Base-by-base conservation (phyloP, 441 rosid genomes). In the Eruca vesicaria region DNA sequence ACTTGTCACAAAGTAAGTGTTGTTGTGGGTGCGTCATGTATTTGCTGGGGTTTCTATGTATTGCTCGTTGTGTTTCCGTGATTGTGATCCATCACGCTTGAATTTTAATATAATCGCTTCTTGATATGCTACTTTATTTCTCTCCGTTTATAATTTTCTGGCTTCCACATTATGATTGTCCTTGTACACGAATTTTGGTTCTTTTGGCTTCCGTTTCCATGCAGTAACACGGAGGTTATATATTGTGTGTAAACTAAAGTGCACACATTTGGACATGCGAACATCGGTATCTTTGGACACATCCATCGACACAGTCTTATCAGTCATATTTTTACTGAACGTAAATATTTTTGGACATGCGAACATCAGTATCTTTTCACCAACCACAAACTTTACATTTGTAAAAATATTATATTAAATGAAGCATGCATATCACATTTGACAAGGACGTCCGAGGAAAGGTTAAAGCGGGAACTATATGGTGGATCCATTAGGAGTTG, bases 51-150 rank as follows among this genome's bases (percentile, higher is more conserved):
- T 69, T 55, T 69, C 14, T 64, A 33, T 21, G 32, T 45, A 32
- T 62, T 69, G 15, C 38, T 62, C 33, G n/a, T 55, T 68, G 74
- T 75, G 58, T 70, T 64, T 50, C 71, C 59, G 65, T 69, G 35
- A 11, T 69, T 76, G 79, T 69, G 45, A 55, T 21, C 59, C 15
- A 62, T 68, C 78, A 53, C 20, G 70, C 41, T 23, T 63, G 56
- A 18, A 76, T 18, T 70, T 76, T 6, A 31, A 57, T 43, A 43
- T 9, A 63, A 69, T 23, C 26, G 66, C 61, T 57, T 70, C 31
- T 50, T 53, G 55, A n/a, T n/a, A 41, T 41, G 35, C 33, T 63
- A 7, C 58, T 45, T 16, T 11, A 11, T 38, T 12, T 48, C 20
- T 48, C 55, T 48, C 55, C 11, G 55, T 48, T 48, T 48, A 3